These are phyloP conservation scores for Chaetoscypha palmicola DNA, from an alignment of 2,329 filamentous ascomycete genomes.

Conservation along the genomic window DNA sequence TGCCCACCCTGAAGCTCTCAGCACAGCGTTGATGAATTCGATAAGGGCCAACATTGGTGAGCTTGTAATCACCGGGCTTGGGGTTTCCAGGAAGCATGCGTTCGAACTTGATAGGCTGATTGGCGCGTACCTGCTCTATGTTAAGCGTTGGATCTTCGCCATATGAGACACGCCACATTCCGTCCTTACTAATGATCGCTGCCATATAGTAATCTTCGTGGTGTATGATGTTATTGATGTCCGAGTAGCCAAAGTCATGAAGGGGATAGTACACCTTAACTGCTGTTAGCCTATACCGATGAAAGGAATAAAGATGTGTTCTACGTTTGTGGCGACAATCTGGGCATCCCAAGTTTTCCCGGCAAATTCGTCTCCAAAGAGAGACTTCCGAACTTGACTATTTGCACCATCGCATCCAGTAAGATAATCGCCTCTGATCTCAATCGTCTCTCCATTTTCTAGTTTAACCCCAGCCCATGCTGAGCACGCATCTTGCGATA, in stretches of 20 bases:
- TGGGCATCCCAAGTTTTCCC: constrained; percentile 32
- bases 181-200: constrained; percentile 50
- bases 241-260: constrained; percentile 44
- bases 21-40: constrained; percentile 43
- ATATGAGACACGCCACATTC: constrained; percentile 57
- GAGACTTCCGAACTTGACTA: constrained; percentile 39
- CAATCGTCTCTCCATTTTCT: constrained; percentile 30
- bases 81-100: constrained; percentile 53
- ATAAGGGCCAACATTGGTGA: constrained; percentile 46
- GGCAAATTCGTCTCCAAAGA: constrained; percentile 44
- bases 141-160: constrained; percentile 49
- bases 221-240: constrained; percentile 55
- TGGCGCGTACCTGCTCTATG: constrained; percentile 43
- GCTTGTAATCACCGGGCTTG: constrained; percentile 48
- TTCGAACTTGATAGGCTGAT: constrained; percentile 49
- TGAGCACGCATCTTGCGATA: constrained; percentile 40
- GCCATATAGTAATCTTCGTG: constrained; percentile 58
- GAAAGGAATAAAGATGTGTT: background rate
- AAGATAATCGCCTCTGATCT: constrained; percentile 44
- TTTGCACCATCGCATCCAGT: constrained; percentile 50
- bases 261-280: constrained; percentile 57
- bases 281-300: background rate
- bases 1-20: constrained; percentile 38
- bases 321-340: constrained; percentile 46
- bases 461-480: constrained; percentile 42